These are phyloP conservation scores for Geopyxis carbonaria DNA, from an alignment of 495 filamentous ascomycete species.

Conservation along the genomic window DNA sequence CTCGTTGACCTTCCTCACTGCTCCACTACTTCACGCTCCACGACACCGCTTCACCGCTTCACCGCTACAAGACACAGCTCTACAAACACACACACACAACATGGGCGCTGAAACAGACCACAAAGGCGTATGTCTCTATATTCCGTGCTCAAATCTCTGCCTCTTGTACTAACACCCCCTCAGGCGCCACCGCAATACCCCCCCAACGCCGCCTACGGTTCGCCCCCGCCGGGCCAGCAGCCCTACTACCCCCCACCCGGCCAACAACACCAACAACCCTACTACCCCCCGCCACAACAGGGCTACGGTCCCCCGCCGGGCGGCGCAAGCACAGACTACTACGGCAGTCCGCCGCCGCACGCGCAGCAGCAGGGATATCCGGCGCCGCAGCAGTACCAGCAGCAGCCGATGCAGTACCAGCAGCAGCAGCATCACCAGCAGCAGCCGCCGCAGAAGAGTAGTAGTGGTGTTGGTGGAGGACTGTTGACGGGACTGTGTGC, in stretches of 20 bases:
- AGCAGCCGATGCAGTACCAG: slow-evolving; percentile 3
- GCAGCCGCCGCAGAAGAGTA: slow-evolving; percentile 1
- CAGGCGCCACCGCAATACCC: background rate
- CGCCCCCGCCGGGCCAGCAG: background rate
- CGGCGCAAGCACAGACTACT: slow-evolving; percentile 3
- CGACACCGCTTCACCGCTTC: no score
- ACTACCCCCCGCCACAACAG: no score
- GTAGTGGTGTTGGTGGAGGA: background rate
- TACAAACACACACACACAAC: no score
- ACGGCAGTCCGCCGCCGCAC: background rate
- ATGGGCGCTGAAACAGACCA: no score
- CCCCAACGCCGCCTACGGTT: background rate
- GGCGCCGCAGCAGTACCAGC: slow-evolving; percentile 3
- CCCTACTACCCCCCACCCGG: background rate
- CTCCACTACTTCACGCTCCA: no score
- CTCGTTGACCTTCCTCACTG: no score
- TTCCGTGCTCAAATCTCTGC: slow-evolving; percentile 1
- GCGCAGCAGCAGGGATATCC: slow-evolving; percentile 1
- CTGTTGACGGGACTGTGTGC: slow-evolving; percentile 12
- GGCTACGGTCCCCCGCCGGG: slow-evolving; percentile 3
- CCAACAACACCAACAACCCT: no score
- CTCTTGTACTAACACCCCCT: background rate
- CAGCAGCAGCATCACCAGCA: slow-evolving; percentile 16
- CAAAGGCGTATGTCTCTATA: no score
- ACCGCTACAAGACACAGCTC: no score